These are phyloP conservation scores for Penicillium occitanis DNA, from an alignment of 2,329 filamentous ascomycete genomes.

Conservation along the genomic window DNA sequence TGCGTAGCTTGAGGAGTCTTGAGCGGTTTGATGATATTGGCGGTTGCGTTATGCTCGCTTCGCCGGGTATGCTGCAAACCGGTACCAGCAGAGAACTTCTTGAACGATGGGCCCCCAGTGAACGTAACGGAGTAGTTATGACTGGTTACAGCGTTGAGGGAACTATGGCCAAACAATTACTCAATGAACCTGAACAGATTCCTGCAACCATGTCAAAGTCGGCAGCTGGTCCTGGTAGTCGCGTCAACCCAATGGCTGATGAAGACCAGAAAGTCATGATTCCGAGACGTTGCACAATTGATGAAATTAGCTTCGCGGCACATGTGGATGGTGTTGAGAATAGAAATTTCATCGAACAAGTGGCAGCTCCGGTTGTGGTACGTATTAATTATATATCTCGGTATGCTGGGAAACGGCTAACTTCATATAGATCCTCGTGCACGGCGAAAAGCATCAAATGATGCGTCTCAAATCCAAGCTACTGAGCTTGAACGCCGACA, in stretches of 20 bases:
- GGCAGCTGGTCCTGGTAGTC: slow-evolving; percentile 53
- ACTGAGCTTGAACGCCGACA: slow-evolving; percentile 83
- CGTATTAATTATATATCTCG: slow-evolving; percentile 41
- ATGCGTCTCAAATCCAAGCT: slow-evolving; percentile 94
- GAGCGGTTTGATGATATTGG: slow-evolving; percentile 96
- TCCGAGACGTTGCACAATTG: slow-evolving; percentile 84
- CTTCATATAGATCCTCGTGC: slow-evolving; percentile 74
- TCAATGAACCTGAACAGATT: slow-evolving; percentile 93
- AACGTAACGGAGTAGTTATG: slow-evolving; percentile 97
- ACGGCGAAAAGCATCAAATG: slow-evolving; percentile 98
- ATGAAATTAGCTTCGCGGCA: slow-evolving; percentile 93
- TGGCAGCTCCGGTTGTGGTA: slow-evolving; percentile 87
- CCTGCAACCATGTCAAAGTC: slow-evolving; percentile 83
- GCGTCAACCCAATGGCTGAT: slow-evolving; percentile 60
- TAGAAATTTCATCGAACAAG: slow-evolving; percentile 93
- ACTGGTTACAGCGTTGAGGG: slow-evolving; percentile 98
- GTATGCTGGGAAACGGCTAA: not conserved
- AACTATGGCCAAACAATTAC: slow-evolving; percentile 94
- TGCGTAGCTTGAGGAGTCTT: slow-evolving; percentile 85
- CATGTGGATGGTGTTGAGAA: slow-evolving; percentile 97
- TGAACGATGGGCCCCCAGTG: slow-evolving; percentile 92
- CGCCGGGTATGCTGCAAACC: slow-evolving; percentile 96
- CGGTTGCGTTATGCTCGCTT: slow-evolving; percentile 94
- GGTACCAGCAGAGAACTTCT: slow-evolving; percentile 90
- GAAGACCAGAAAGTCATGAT: slow-evolving; percentile 85